Evolutionary conservation across 2,329 filamentous ascomycete species (phyloP), one percentile per base, ranked within the genome.

Genomic region (Coniochaeta ligniaria): DNA sequence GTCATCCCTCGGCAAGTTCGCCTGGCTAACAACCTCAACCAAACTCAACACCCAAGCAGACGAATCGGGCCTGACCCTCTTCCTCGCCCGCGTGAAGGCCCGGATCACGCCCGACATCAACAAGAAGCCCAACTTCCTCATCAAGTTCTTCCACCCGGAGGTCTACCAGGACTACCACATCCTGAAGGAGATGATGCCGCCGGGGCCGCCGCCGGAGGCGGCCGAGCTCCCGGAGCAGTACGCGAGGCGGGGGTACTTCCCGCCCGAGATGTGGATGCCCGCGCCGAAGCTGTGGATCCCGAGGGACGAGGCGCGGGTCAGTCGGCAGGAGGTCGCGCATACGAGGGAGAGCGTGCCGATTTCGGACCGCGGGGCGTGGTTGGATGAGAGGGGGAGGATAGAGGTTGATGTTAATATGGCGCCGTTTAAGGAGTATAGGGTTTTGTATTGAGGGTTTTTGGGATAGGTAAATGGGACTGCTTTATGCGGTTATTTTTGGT

Each of bases 241-340:
- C 8, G 84, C 83, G 64, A 73, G 76, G 20, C 78, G 84, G 50
- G 90, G 90, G 0, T 95, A 92, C 74, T 85, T 81, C 73, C 86
- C 91, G 65, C 89, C 91, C 0, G 83, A 88, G 9, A 84, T 91
- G 70, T 83, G 76, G 50, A 77, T 81, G 58, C 75, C 80, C 45
- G 75, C 83, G 0, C 88, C 88, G 3, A 76, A 86, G 8, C 78
- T 95, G 33, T 95, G 91, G 91, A 86, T 95, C 31, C 90, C 91
- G 1, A 80, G 83, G 59, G 91, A 95, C 69, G 77, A 80, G 1
- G 81, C 83, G 28, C 88, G 89, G 26, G 82, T 94, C 41, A 89
- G 84, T 61, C 78, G 77, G 66, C 89, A 93, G 69, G 91, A 93
- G 73, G 80, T 92, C 61, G 77, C 79, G 45, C 83, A 91, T 65